These are phyloP conservation scores for Coemansia sp. DNA, from an alignment of 192 early-diverging fungal species.

Conservation along the genomic window DNA sequence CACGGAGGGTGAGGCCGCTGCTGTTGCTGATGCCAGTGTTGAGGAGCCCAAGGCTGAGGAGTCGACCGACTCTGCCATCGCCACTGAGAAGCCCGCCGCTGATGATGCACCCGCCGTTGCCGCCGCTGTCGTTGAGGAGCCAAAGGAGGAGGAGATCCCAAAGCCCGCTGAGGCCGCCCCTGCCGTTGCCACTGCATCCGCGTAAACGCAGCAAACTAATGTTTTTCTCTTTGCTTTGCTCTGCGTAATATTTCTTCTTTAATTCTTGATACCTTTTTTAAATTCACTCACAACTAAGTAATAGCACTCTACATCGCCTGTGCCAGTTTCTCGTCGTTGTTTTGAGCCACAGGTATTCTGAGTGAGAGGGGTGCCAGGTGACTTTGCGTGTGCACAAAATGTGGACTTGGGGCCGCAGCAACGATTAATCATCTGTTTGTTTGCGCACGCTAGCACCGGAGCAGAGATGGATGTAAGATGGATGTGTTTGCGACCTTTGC, in stretches of 20 bases:
- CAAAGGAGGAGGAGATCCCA: conserved; percentile 22
- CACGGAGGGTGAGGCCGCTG: conserved; percentile 18
- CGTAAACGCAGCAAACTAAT: conserved; percentile 37
- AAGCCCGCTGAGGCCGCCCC: conserved; percentile 31
- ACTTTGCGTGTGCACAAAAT: neutral
- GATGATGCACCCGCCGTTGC: conserved; percentile 16
- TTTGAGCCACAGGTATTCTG: neutral
- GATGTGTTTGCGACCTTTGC: neutral
- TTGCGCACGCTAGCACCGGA: neutral
- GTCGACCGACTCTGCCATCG: conserved; percentile 40
- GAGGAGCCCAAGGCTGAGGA: conserved; percentile 34
- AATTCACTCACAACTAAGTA: conserved; percentile 9
- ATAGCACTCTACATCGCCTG: conserved; percentile 4
- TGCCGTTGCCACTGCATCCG: conserved; percentile 45
- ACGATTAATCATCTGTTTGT: too few relatives aligned
- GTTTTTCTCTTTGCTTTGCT: conserved; percentile 11
- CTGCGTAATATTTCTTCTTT: conserved; percentile 21
- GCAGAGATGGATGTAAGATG: neutral
- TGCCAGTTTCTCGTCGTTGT: neutral
- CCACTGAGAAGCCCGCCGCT: conserved; percentile 25
- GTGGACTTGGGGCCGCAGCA: neutral
- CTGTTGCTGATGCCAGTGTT: conserved; percentile 11
- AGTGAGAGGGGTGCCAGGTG: neutral
- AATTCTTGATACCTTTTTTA: conserved; percentile 20
- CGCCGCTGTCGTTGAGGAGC: conserved; percentile 18